Evolutionary conservation across 768 basidiomycete species (phyloP).

Genomic region (Lentinula boryana): DNA sequence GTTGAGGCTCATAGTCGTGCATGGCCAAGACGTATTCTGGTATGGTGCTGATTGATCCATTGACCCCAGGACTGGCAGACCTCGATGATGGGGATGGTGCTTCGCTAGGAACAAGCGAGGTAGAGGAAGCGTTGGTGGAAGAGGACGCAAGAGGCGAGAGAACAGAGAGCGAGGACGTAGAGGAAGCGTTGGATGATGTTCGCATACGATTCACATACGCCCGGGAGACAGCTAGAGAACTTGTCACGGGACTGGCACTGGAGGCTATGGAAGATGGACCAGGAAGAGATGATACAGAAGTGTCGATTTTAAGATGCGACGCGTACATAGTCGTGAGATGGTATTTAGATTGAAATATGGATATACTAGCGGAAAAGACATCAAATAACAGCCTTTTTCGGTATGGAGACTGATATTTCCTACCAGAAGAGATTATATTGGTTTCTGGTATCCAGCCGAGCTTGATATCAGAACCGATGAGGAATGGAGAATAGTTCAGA

Average conservation of each 20-base stretch:
- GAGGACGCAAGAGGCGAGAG: constrained; percentile 43
- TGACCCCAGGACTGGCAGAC: constrained; percentile 28
- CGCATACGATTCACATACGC: constrained; percentile 29
- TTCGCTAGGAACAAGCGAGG: constrained; percentile 38
- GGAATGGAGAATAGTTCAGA: background rate
- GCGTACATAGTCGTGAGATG: constrained; percentile 16
- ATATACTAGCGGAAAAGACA: background rate
- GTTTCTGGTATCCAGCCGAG: background rate
- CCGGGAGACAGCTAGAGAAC: constrained; percentile 27
- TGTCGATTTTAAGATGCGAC: constrained; percentile 22
- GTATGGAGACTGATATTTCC: background rate
- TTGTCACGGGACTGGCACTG: constrained; percentile 8
- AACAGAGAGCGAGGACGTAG: constrained; percentile 50
- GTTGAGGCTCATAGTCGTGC: constrained; percentile 81
- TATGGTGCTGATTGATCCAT: constrained; percentile 45
- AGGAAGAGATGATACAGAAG: constrained; percentile 14
- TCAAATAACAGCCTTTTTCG: background rate
- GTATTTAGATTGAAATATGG: background rate
- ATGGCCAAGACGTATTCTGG: constrained; percentile 81
- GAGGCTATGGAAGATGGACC: constrained; percentile 10
- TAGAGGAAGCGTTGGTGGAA: constrained; percentile 47
- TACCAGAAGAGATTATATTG: background rate
- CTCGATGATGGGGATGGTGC: constrained; percentile 27
- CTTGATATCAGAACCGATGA: background rate
- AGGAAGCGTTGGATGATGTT: constrained; percentile 50